A percentile compares a stretch with the other conserved stretches of the same genome.
phyloP scores from a whole-genome alignment of 1,139 yeast species.

The Kurtzmaniella quercitrusa region DNA sequence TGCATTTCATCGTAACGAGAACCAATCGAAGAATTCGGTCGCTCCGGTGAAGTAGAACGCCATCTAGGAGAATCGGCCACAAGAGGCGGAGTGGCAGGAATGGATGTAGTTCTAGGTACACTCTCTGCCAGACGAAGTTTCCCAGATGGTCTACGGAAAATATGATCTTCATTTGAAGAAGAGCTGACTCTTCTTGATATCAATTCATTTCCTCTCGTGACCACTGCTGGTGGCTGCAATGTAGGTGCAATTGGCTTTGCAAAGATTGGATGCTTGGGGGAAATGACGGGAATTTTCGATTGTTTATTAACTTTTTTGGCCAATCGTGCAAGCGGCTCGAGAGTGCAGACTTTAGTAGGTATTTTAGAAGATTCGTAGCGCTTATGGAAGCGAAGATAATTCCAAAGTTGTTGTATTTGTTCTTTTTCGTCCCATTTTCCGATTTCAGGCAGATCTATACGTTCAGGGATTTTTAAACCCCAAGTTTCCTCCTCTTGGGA shows the following conservation, averaged over 20 bases:
- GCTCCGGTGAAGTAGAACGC: slow-evolving; percentile 29
- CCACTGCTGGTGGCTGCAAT: slow-evolving; percentile 10
- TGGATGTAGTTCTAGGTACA: slow-evolving; percentile 1
- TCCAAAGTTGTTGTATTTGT: slow-evolving; percentile 8
- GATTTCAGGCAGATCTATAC: not conserved
- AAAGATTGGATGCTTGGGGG: slow-evolving; percentile 30
- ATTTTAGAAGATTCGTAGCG: slow-evolving; percentile 16
- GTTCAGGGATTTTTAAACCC: not conserved
- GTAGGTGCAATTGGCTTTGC: slow-evolving; percentile 10
- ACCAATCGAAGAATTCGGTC: slow-evolving; percentile 33
- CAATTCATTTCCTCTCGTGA: not conserved
- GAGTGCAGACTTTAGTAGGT: slow-evolving; percentile 20
- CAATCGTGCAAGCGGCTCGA: not conserved
- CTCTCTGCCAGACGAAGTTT: slow-evolving; percentile 3
- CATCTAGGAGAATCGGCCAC: slow-evolving; percentile 6
- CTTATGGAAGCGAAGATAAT: slow-evolving; percentile 4
- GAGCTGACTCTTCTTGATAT: slow-evolving; percentile 1
- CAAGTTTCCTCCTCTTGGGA: too few relatives aligned
- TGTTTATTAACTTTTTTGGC: slow-evolving; percentile 7
- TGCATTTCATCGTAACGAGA: slow-evolving; percentile 33
- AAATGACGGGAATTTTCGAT: slow-evolving; percentile 28
- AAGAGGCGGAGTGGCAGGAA: slow-evolving; percentile 10
- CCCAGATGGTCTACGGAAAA: slow-evolving; percentile 5
- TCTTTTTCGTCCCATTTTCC: not conserved
- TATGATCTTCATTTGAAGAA: not conserved